A percentile compares a stretch with the other conserved stretches of the same genome.
phyloP scores from a whole-genome alignment of 1,284 basidiomycete genomes.

The Pyrrhoderma lamaoense region DNA sequence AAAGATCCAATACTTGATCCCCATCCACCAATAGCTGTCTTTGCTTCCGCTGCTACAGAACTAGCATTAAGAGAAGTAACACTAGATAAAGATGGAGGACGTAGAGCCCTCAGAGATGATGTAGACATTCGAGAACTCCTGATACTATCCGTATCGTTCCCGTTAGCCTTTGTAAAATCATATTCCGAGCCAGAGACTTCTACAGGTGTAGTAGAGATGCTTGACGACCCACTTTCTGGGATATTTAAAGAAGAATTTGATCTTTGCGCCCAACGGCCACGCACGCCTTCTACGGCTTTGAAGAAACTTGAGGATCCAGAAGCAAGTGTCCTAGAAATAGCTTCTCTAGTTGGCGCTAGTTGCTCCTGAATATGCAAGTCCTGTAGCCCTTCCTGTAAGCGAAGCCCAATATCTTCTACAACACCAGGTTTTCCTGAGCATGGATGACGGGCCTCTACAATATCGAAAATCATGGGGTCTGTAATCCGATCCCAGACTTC shows the following conservation, averaged over 20 bases:
- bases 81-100: slow-evolving; percentile 28
- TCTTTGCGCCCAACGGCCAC: slow-evolving; percentile 61
- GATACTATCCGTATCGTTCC: slow-evolving; percentile 6
- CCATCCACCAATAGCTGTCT: slow-evolving; percentile 39
- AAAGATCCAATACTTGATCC: slow-evolving; percentile 59
- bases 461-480: slow-evolving; percentile 85
- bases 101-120: slow-evolving; percentile 19
- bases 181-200: slow-evolving; percentile 44
- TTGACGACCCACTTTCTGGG: slow-evolving; percentile 18
- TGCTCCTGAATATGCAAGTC: slow-evolving; percentile 87
- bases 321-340: slow-evolving; percentile 66
- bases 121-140: slow-evolving; percentile 10
- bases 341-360: slow-evolving; percentile 82
- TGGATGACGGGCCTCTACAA: slow-evolving; percentile 86
- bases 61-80: slow-evolving; percentile 14
- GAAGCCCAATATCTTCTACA: slow-evolving; percentile 82
- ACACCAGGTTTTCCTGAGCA: slow-evolving; percentile 84
- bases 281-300: slow-evolving; percentile 80
- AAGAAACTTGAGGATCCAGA: slow-evolving; percentile 77
- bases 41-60: slow-evolving; percentile 26
- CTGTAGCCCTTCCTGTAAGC: slow-evolving; percentile 84
- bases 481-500: slow-evolving; percentile 84
- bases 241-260: slow-evolving; percentile 31
- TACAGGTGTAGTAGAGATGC: slow-evolving; percentile 33
- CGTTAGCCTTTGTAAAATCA: slow-evolving; percentile 16